Base-by-base conservation (phyloP, 192 early-diverging fungal genomes). In the Phlyctochytrium arcticum region DNA sequence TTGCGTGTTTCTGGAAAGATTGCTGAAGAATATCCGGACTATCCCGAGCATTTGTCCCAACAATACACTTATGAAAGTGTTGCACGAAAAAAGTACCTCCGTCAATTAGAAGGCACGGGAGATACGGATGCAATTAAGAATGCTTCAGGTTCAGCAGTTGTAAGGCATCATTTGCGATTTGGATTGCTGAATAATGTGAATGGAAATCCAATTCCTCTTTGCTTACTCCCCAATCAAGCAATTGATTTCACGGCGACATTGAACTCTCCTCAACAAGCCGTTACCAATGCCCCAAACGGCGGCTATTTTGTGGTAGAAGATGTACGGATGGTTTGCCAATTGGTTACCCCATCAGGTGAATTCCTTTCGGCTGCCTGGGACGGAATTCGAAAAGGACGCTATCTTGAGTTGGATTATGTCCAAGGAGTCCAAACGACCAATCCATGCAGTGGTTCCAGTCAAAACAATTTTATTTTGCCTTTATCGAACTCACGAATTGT, bases 171-270 rank as follows among this genome's bases (percentile, higher is more conserved):
- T 26, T 24, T 51, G 1, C 50, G 26, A 1, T 51, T 51, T 51
- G 50, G 50, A 27, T 2, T 17, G 10, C 12, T 51, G 50, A 51
- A 27, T 12, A 17, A 17, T 24, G 12, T 51, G 17, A 51, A 51
- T 2, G 50, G 50, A 1, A 17, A 51, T 2, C 50, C 50, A 0
- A 1, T 51, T 0, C 50, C n/a, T n/a, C n/a, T n/a, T n/a, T n/a
- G n/a, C n/a, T n/a, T n/a, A n/a, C n/a, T n/a, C n/a, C n/a, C n/a
- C 50, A 51, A 51, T 24, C 50, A 51, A 51, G 50, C 50, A 0
- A 2, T 17, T 15, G 50, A 51, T 1, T 1, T 51, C 1, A 0
- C 1, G 2, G 1, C 26, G 1, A 17, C 50, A 23, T 27, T 51
- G 19, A 51, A 51, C 26, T 21, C 50, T 2, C 50, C 50, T 1